Conservation (phyloP, 192 early-diverging fungal species). For the Linnemannia exigua region DNA sequence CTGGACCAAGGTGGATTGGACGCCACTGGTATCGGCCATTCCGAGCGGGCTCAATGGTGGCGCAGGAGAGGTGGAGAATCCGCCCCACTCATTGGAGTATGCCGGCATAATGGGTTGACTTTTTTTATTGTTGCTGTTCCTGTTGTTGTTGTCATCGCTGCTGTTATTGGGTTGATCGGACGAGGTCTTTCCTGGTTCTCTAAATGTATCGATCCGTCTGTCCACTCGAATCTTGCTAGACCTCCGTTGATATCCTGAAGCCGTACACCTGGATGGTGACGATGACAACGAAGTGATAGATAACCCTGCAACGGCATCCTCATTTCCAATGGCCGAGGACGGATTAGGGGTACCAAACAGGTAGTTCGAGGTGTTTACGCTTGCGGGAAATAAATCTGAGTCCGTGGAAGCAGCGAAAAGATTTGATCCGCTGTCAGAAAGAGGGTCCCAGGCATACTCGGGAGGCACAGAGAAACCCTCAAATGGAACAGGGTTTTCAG, state of each 20-base stretch:
- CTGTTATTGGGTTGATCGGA: background rate
- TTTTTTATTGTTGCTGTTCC: no score
- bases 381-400: background rate
- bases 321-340: background rate
- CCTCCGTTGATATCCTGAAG: background rate
- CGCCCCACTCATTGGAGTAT: background rate
- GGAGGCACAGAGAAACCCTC: background rate
- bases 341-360: background rate
- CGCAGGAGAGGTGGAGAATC: background rate
- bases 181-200: background rate
- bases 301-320: background rate
- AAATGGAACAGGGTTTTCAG: background rate
- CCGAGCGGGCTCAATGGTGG: slow-evolving; percentile 13
- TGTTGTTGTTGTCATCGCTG: no score
- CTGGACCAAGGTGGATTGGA: background rate
- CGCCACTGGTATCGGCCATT: background rate
- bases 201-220: background rate
- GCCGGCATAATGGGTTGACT: background rate
- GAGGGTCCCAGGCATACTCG: background rate
- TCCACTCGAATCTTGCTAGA: background rate
- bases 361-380: background rate
- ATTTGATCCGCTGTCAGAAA: background rate
- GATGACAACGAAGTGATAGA: background rate
- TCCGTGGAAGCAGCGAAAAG: background rate
- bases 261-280: background rate